phyloP scores from a whole-genome alignment of 345 rosid species.

The Hibiscus syriacus region DNA sequence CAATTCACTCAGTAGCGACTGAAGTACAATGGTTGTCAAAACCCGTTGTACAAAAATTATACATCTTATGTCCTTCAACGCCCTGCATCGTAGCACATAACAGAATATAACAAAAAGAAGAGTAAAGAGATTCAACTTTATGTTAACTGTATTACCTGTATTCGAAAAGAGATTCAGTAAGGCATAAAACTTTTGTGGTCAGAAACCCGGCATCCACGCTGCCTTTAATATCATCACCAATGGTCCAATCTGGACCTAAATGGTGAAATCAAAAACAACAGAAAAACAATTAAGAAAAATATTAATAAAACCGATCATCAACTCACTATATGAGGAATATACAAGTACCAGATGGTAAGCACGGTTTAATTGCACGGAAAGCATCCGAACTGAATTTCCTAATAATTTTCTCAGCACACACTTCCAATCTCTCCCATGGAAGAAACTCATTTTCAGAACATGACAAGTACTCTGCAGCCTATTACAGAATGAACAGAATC shows the following conservation, averaged over 20 bases:
- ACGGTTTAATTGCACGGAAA: slow-evolving; percentile 26
- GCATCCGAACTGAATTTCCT: slow-evolving; percentile 48
- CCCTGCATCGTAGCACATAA: slow-evolving; percentile 40
- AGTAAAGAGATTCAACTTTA: not conserved
- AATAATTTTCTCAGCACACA: slow-evolving; percentile 28
- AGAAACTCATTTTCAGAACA: slow-evolving; percentile 34
- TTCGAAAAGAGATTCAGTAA: slow-evolving; percentile 57
- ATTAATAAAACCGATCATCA: not conserved
- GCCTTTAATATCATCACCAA: slow-evolving; percentile 20
- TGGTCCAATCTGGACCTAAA: slow-evolving; percentile 39
- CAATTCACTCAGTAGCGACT: slow-evolving; percentile 43
- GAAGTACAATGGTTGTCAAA: slow-evolving; percentile 55
- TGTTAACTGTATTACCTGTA: slow-evolving; percentile 44
- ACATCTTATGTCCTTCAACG: slow-evolving; percentile 57
- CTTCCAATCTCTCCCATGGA: slow-evolving; percentile 35
- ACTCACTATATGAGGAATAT: slow-evolving; percentile 9
- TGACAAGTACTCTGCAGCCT: slow-evolving; percentile 72
- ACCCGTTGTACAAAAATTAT: slow-evolving; percentile 80
- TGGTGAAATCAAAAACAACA: not conserved
- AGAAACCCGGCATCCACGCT: slow-evolving; percentile 46
- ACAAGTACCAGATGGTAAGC: slow-evolving; percentile 47
- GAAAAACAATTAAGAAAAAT: not conserved
- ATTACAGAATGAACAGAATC: slow-evolving; percentile 10
- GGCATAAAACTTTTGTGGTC: slow-evolving; percentile 47
- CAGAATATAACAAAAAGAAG: not conserved